Evolutionary conservation across 345 rosid species (phyloP).

Genomic region (Abelmoschus esculentus): DNA sequence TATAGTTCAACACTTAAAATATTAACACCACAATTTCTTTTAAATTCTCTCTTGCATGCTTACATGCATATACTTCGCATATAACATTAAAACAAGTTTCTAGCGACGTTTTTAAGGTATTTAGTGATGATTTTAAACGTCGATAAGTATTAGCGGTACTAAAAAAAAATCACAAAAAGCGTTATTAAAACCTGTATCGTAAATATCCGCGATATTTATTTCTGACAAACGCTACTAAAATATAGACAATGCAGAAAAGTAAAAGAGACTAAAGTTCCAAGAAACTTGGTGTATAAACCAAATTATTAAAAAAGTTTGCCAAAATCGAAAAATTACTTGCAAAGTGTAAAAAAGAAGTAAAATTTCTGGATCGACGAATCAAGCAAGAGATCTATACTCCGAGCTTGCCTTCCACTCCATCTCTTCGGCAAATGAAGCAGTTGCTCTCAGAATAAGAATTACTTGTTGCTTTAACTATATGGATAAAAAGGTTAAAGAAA

Average conservation of each 20-base stretch:
- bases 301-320: neutral
- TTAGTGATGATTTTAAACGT: too few relatives aligned
- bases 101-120: too few relatives aligned
- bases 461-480: neutral
- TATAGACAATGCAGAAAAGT: neutral
- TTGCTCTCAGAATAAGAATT: constrained; percentile 4
- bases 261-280: neutral
- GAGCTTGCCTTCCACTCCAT: neutral
- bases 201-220: too few relatives aligned
- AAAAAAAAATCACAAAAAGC: too few relatives aligned
- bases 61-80: too few relatives aligned
- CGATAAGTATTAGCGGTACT: too few relatives aligned
- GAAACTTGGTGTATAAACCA: neutral
- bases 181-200: too few relatives aligned
- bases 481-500: neutral
- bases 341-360: neutral
- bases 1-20: too few relatives aligned
- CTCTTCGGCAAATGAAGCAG: neutral
- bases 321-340: neutral
- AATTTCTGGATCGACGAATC: neutral
- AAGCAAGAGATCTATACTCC: neutral
- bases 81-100: too few relatives aligned
- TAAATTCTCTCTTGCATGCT: too few relatives aligned
- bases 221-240: too few relatives aligned
- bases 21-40: too few relatives aligned